Evolutionary conservation across 1,284 basidiomycete species (phyloP).

Genomic region (Rugiboletus extremiorientalis): DNA sequence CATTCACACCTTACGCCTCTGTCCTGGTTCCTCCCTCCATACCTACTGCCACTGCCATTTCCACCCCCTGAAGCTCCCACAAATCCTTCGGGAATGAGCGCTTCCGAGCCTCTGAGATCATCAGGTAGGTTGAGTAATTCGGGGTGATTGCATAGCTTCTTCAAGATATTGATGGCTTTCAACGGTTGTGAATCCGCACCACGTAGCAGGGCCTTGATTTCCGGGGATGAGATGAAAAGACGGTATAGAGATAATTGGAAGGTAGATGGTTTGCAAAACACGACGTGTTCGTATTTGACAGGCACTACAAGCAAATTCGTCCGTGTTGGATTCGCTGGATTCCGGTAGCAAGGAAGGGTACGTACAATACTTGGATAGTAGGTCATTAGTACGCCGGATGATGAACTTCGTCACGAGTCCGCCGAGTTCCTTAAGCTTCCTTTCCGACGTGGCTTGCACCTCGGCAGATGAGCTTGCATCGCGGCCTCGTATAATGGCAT

Average conservation of each 20-base stretch:
- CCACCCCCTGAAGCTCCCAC: conserved; percentile 47
- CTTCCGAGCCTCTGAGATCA: conserved; percentile 86
- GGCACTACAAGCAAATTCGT: conserved; percentile 62
- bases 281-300: conserved; percentile 99
- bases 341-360: conserved; percentile 19
- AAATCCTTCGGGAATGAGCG: conserved; percentile 85
- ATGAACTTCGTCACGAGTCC: conserved; percentile 93
- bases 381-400: conserved; percentile 95
- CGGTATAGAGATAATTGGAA: conserved; percentile 91
- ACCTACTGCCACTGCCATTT: conserved; percentile 25
- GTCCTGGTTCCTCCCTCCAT: conserved; percentile 49
- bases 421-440: conserved; percentile 93
- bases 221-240: conserved; percentile 92
- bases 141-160: conserved; percentile 98
- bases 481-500: conserved; percentile 89
- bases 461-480: conserved; percentile 89
- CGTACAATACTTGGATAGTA: conserved; percentile 95
- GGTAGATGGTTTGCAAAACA: conserved; percentile 90
- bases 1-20: conserved; percentile 66
- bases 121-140: conserved; percentile 87
- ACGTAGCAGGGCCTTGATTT: conserved; percentile 89
- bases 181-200: conserved; percentile 94
- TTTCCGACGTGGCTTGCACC: conserved; percentile 82
- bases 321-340: background rate
- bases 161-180: conserved; percentile 95